These are phyloP conservation scores for Globisporangium echinulatum DNA, from an alignment of 352 stramenopile species.

Conservation along the genomic window DNA sequence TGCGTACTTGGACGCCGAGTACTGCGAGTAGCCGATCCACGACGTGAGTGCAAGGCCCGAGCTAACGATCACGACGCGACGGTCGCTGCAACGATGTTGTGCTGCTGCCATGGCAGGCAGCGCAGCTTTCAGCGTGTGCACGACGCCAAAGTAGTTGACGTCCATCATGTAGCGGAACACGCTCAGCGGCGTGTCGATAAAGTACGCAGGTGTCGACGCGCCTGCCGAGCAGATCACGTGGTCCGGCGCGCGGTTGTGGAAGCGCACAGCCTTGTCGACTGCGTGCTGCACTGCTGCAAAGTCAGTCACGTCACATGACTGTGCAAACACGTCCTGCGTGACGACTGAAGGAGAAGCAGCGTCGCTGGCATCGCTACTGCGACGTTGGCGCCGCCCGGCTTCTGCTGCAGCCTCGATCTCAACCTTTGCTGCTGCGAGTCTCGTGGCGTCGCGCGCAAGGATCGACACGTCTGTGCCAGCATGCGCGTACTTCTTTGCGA, in stretches of 20 bases:
- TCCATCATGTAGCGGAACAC: conserved; percentile 78
- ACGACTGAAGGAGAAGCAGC: neutral
- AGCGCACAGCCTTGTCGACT: conserved; percentile 54
- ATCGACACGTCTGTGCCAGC: conserved; percentile 67
- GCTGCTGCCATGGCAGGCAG: conserved; percentile 62
- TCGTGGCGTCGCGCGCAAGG: conserved; percentile 43
- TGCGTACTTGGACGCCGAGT: conserved; percentile 78
- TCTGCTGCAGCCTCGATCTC: conserved; percentile 37
- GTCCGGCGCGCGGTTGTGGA: conserved; percentile 59
- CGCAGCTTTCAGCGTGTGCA: conserved; percentile 75
- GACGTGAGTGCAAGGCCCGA: conserved; percentile 63
- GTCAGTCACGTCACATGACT: conserved; percentile 70
- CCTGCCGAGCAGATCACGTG: conserved; percentile 70
- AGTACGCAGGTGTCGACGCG: conserved; percentile 52
- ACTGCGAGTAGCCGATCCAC: conserved; percentile 81
- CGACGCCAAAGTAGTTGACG: conserved; percentile 82
- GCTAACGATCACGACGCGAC: conserved; percentile 65
- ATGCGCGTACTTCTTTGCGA: conserved; percentile 63
- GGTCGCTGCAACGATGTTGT: conserved; percentile 26
- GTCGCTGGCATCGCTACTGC: neutral
- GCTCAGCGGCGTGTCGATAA: conserved; percentile 60
- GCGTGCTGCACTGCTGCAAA: conserved; percentile 50
- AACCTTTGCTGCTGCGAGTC: conserved; percentile 56
- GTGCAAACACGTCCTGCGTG: conserved; percentile 38
- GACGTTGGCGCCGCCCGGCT: conserved; percentile 14